Conservation (phyloP, 805 yeast species). For the Candida endomychidarum region DNA sequence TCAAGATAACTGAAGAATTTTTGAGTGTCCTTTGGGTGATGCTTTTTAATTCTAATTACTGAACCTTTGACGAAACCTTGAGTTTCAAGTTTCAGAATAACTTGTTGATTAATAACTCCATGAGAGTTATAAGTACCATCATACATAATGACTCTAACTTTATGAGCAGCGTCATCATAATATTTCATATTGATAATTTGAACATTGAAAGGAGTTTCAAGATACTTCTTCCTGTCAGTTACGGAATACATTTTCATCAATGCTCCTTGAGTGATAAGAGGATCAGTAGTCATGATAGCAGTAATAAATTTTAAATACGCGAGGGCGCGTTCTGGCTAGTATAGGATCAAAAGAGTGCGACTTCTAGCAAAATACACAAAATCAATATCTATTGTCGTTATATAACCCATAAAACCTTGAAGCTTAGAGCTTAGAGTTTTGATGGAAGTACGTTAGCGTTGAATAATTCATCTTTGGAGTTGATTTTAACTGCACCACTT, state of each 20-base stretch:
- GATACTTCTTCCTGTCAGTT: conserved; percentile 16
- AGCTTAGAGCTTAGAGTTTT: background rate
- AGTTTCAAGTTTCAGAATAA: conserved; percentile 39
- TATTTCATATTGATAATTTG: conserved; percentile 37
- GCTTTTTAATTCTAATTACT: conserved; percentile 41
- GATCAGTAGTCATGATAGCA: conserved; percentile 12
- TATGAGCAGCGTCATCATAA: conserved; percentile 21
- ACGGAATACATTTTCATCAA: conserved; percentile 15
- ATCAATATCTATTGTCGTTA: background rate
- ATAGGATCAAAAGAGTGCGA: too few relatives aligned
- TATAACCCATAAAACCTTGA: too few relatives aligned
- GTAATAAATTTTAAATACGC: background rate
- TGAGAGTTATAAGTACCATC: conserved; percentile 41
- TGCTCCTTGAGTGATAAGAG: conserved; percentile 11
- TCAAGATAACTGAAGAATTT: conserved; percentile 51
- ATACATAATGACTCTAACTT: conserved; percentile 36
- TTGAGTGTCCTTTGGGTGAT: conserved; percentile 46
- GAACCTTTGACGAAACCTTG: conserved; percentile 47
- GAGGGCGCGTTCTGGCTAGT: conserved; percentile 5
- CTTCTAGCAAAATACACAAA: background rate
- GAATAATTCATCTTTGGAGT: conserved; percentile 40
- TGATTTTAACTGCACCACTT: conserved; percentile 57
- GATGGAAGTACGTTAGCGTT: conserved; percentile 22
- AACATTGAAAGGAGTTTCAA: conserved; percentile 25
- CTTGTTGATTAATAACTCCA: conserved; percentile 41